Percentiles rank a stretch among this genome's conserved stretches.
Conservation (phyloP, 2,329 filamentous ascomycete species). For the Ophiocordyceps polyrhachis-furcata region DNA sequence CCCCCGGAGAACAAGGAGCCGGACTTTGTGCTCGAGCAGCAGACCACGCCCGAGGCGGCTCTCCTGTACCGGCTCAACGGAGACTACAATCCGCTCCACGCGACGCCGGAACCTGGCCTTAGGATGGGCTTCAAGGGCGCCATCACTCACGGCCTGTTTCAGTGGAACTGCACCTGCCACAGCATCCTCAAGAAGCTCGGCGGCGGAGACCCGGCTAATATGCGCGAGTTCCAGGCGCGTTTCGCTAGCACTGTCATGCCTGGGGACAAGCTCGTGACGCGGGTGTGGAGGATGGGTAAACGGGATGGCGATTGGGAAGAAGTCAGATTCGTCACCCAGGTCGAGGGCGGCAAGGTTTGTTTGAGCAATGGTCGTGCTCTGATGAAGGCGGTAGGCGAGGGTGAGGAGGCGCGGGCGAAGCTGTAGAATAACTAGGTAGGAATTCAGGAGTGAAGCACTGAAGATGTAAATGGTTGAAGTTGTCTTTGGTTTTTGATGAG, state of each 20-base stretch:
- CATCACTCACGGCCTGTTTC: conserved; percentile 81
- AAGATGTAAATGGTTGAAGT: not conserved
- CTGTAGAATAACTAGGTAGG: conserved; percentile 22
- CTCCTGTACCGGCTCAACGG: conserved; percentile 73
- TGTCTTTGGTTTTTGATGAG: not conserved
- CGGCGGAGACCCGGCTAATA: conserved; percentile 57
- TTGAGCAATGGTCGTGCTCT: conserved; percentile 73
- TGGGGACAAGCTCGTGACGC: conserved; percentile 62
- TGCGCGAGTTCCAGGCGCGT: conserved; percentile 76
- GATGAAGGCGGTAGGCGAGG: conserved; percentile 41
- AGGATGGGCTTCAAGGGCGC: conserved; percentile 83
- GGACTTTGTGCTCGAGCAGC: conserved; percentile 50
- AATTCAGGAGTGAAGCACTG: not conserved
- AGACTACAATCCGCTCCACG: conserved; percentile 88
- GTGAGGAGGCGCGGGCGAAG: conserved; percentile 32
- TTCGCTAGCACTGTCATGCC: conserved; percentile 75
- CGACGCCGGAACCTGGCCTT: conserved; percentile 63
- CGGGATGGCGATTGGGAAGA: conserved; percentile 54
- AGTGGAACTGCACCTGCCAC: conserved; percentile 66
- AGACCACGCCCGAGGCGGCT: conserved; percentile 54
- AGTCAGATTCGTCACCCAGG: conserved; percentile 58
- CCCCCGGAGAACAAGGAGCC: conserved; percentile 58
- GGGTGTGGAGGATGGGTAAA: conserved; percentile 64
- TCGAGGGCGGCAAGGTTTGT: conserved; percentile 67
- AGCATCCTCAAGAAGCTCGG: conserved; percentile 56